Percentiles rank a stretch among this genome's conserved stretches.
Conservation (phyloP, 2,329 filamentous ascomycete species). For the Cladosporium cucumerinum region DNA sequence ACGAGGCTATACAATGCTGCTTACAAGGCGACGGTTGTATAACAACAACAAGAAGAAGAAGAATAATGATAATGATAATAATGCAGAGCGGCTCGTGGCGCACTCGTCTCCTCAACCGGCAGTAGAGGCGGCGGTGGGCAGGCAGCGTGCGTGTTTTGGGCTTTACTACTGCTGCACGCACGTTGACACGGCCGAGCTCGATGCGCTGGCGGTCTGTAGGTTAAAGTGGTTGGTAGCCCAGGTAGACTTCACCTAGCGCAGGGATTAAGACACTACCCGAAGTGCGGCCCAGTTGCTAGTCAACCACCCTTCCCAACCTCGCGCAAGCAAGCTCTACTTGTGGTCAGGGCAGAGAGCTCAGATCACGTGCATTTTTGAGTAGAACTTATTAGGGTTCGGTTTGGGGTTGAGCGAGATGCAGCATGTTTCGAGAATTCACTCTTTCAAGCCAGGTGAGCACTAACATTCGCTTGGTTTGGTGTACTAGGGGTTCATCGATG, state of each 20-base stretch:
- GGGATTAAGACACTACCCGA: slow-evolving; percentile 6
- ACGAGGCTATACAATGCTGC: slow-evolving; percentile 1
- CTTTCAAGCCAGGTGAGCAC: no score
- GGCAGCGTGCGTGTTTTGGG: not conserved
- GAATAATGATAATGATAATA: no score
- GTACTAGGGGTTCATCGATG: not conserved
- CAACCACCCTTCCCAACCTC: not conserved
- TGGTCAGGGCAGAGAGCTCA: not conserved
- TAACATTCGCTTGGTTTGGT: not conserved
- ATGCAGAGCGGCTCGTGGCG: slow-evolving; percentile 4
- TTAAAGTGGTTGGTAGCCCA: not conserved
- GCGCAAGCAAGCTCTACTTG: slow-evolving; percentile 7
- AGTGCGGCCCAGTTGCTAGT: not conserved
- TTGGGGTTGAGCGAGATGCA: not conserved
- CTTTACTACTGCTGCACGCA: not conserved
- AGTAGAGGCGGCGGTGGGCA: slow-evolving; percentile 2
- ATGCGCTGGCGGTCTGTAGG: slow-evolving; percentile 12
- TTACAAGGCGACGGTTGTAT: not conserved
- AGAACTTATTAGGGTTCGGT: not conserved
- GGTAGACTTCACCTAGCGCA: slow-evolving; percentile 1
- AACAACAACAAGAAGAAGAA: not conserved
- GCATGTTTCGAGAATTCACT: not conserved
- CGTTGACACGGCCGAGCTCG: not conserved
- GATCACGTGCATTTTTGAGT: not conserved
- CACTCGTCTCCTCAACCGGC: not conserved